Conservation (phyloP, 495 filamentous ascomycete species). For the Aspergillus indologenus region DNA sequence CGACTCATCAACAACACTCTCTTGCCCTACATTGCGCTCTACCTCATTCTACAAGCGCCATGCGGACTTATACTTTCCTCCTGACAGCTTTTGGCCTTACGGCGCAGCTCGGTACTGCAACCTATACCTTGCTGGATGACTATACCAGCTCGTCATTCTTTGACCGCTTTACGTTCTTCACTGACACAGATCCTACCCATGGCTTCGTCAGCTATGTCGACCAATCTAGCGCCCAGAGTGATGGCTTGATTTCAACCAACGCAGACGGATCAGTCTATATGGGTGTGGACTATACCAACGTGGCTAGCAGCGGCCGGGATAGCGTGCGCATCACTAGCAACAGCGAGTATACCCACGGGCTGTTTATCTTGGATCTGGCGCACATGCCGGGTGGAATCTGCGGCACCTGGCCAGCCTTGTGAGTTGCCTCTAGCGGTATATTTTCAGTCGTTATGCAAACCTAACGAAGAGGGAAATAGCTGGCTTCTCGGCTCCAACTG, state of each 20-base stretch:
- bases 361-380: slow-evolving; percentile 58
- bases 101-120: slow-evolving; percentile 40
- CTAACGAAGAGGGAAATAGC: slow-evolving; percentile 19
- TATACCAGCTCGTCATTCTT: slow-evolving; percentile 48
- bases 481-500: slow-evolving; percentile 58
- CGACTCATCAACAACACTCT: not conserved
- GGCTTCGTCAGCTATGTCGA: slow-evolving; percentile 66
- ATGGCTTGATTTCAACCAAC: slow-evolving; percentile 51
- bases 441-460: too few species aligned
- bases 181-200: slow-evolving; percentile 58
- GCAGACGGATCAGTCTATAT: slow-evolving; percentile 40
- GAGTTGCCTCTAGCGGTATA: slow-evolving; percentile 28
- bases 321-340: slow-evolving; percentile 56
- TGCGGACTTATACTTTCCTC: slow-evolving; percentile 42
- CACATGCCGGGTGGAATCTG: slow-evolving; percentile 57
- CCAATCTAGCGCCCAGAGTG: slow-evolving; percentile 45
- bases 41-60: slow-evolving; percentile 18
- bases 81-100: slow-evolving; percentile 39
- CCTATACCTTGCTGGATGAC: slow-evolving; percentile 48
- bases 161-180: slow-evolving; percentile 52
- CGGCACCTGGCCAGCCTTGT: slow-evolving; percentile 60
- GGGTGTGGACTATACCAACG: slow-evolving; percentile 38
- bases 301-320: slow-evolving; percentile 46
- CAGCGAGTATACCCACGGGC: slow-evolving; percentile 50
- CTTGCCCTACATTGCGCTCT: not conserved